phyloP scores from a whole-genome alignment of 2,329 filamentous ascomycete genomes.

The Fusarium acutatum region DNA sequence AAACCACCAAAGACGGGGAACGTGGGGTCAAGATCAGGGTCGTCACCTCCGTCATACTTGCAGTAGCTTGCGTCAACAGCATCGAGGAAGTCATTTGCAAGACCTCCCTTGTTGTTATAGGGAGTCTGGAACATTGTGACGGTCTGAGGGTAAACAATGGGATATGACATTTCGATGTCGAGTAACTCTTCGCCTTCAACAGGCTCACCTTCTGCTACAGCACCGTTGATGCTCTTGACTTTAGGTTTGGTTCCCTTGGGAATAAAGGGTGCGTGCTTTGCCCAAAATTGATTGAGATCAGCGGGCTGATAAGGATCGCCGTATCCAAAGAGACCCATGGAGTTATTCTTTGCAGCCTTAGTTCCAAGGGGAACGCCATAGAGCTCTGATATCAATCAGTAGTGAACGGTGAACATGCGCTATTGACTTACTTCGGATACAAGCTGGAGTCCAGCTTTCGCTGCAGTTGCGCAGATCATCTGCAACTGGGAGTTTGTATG shows the following conservation, averaged over 20 bases:
- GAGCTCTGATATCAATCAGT: background rate
- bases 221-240: background rate
- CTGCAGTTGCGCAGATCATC: background rate
- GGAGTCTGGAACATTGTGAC: background rate
- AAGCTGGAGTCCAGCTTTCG: slow-evolving; percentile 1
- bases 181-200: background rate
- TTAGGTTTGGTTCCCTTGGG: background rate
- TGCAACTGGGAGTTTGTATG: background rate
- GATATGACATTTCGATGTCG: background rate
- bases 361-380: background rate
- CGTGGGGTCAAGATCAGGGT: background rate
- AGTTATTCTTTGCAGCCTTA: background rate
- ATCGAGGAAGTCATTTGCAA: background rate
- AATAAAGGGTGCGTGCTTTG: background rate
- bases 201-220: background rate
- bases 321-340: background rate
- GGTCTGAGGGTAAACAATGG: background rate
- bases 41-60: background rate
- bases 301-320: background rate
- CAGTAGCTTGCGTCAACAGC: background rate
- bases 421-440: background rate
- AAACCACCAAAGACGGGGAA: background rate
- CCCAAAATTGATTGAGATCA: background rate
- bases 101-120: background rate
- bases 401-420: fast-evolving